Conservation (phyloP, 75 land plant genomes). For the Pinus albicaulis region DNA sequence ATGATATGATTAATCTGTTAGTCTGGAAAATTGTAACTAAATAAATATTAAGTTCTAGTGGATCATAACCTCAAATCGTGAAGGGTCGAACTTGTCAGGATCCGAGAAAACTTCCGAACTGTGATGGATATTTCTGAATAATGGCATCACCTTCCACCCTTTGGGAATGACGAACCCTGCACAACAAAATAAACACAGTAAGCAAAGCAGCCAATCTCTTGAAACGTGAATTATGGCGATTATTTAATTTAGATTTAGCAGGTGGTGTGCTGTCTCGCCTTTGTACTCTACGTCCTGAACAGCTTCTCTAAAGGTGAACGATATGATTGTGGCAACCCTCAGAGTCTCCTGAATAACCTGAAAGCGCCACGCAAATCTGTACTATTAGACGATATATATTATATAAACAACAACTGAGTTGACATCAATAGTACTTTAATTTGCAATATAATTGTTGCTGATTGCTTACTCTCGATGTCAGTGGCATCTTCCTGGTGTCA, state of each 20-base stretch:
- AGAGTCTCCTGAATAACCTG: slow-evolving; percentile 85
- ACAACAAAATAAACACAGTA: not conserved
- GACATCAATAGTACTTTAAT: not conserved
- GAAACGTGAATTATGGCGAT: not conserved
- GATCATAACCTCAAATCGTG: slow-evolving; percentile 62
- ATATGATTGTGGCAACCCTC: slow-evolving; percentile 72
- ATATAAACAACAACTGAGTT: not conserved
- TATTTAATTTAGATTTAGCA: not conserved
- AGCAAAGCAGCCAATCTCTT: not conserved
- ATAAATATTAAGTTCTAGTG: no score
- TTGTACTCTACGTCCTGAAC: slow-evolving; percentile 88
- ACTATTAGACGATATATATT: not conserved
- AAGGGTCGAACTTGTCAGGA: slow-evolving; percentile 72
- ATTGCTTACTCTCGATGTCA: slow-evolving; percentile 52
- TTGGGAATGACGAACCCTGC: slow-evolving; percentile 57
- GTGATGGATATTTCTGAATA: slow-evolving; percentile 70
- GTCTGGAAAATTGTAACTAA: no score
- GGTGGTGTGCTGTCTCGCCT: slow-evolving; percentile 30
- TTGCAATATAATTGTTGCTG: not conserved
- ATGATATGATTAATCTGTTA: no score
- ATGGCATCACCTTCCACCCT: slow-evolving; percentile 83
- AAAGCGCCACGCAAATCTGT: not conserved
- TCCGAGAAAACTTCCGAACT: slow-evolving; percentile 51
- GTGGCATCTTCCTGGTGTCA: slow-evolving; percentile 81
- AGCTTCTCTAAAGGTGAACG: slow-evolving; percentile 93